Evolutionary conservation across 495 filamentous ascomycete species (phyloP).

Genomic region (Hypomontagnella submonticulosa): DNA sequence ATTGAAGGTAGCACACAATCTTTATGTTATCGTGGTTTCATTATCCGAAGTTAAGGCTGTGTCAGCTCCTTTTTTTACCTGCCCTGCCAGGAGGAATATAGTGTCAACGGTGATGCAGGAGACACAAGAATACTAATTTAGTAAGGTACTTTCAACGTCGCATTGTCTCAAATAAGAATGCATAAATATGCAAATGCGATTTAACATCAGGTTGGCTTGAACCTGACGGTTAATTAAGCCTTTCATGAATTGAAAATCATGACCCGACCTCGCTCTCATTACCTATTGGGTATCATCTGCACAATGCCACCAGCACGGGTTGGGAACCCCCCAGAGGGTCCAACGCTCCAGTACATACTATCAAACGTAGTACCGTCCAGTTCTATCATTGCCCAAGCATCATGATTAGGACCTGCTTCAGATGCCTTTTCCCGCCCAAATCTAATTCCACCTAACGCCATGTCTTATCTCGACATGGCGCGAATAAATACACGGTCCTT

Average conservation of each 20-base stretch:
- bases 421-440: slow-evolving; percentile 39
- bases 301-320: slow-evolving; percentile 31
- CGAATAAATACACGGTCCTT: slow-evolving; percentile 37
- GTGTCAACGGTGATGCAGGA: too few species aligned
- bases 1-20: too few species aligned
- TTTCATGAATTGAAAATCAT: slow-evolving; percentile 11
- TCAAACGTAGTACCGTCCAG: too few species aligned
- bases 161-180: too few species aligned
- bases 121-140: too few species aligned
- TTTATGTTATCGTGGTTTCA: too few species aligned
- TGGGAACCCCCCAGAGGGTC: slow-evolving; percentile 24
- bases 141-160: too few species aligned
- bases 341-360: slow-evolving; percentile 14
- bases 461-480: slow-evolving; percentile 22
- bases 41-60: too few species aligned
- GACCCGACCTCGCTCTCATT: slow-evolving; percentile 28
- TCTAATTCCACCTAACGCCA: slow-evolving; percentile 35
- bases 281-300: slow-evolving; percentile 41
- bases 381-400: slow-evolving; percentile 43
- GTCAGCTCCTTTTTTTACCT: too few species aligned
- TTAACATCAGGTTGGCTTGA: not conserved
- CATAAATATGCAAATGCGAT: slow-evolving; percentile 1
- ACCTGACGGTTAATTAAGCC: slow-evolving; percentile 22
- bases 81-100: too few species aligned
- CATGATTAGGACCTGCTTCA: slow-evolving; percentile 39